Evolutionary conservation across 306 rosid genomes (phyloP).

Genomic region (Rosa chinensis): DNA sequence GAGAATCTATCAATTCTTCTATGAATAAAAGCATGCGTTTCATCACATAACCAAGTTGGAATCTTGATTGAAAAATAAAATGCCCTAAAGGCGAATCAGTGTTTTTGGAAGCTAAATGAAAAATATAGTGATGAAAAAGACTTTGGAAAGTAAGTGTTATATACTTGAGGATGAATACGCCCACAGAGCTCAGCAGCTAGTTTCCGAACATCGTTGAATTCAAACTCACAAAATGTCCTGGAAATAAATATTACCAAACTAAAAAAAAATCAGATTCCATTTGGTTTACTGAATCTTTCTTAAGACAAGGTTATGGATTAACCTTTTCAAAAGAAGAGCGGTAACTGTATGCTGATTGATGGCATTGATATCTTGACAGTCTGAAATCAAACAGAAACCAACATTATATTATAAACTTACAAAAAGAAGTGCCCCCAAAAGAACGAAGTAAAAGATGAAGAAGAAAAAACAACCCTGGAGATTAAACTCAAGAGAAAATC

Average conservation of each 20-base stretch:
- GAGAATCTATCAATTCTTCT: neutral
- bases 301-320: neutral
- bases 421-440: neutral
- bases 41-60: conserved; percentile 18
- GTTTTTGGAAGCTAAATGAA: conserved; percentile 1
- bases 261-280: conserved; percentile 21
- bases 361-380: conserved; percentile 35
- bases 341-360: conserved; percentile 47
- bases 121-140: conserved; percentile 7
- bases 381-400: conserved; percentile 31
- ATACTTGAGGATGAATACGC: conserved; percentile 88
- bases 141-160: neutral
- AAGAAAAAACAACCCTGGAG: neutral
- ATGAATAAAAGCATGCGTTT: neutral
- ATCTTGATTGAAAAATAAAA: neutral
- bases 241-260: conserved; percentile 18
- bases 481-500: neutral
- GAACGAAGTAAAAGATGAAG: neutral
- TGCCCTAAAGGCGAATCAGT: conserved; percentile 7
- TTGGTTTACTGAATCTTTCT: conserved; percentile 20
- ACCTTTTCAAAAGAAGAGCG: conserved; percentile 66
- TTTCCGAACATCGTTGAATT: conserved; percentile 83
- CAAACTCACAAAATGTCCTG: conserved; percentile 74
- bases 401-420: neutral
- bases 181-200: conserved; percentile 96